phyloP scores from a whole-genome alignment of 345 rosid species.

The Corymbia maculata region DNA sequence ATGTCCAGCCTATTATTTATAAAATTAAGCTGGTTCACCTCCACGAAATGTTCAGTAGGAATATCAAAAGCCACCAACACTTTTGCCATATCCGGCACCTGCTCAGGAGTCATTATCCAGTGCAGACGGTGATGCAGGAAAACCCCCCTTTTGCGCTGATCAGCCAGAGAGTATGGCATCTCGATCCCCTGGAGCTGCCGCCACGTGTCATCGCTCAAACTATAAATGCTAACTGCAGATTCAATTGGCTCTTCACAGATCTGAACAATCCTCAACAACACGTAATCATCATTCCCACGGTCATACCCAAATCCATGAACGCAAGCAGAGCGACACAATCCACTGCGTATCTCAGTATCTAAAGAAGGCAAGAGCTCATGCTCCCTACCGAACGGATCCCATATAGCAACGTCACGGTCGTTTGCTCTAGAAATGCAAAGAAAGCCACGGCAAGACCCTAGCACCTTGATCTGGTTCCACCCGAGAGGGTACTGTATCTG shows the following conservation, averaged over 20 bases:
- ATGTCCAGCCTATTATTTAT: neutral
- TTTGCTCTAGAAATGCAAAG: conserved; percentile 16
- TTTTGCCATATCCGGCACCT: neutral
- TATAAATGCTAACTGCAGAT: conserved; percentile 17
- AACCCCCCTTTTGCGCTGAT: conserved; percentile 17
- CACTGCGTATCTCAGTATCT: neutral
- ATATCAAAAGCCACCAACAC: conserved; percentile 13
- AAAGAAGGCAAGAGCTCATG: conserved; percentile 3
- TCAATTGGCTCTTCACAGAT: neutral
- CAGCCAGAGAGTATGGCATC: conserved; percentile 2
- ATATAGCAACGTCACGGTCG: neutral
- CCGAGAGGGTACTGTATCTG: conserved; percentile 10
- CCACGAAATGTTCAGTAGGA: neutral
- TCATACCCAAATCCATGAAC: conserved; percentile 35
- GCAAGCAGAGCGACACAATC: conserved; percentile 3
- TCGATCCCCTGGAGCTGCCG: neutral
- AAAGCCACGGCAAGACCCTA: conserved; percentile 30
- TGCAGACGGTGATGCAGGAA: conserved; percentile 16
- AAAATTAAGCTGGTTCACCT: conserved; percentile 3
- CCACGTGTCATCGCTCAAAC: conserved; percentile 22
- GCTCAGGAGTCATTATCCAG: conserved; percentile 16
- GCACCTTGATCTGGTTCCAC: conserved; percentile 9
- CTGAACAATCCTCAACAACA: conserved; percentile 19
- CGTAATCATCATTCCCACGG: conserved; percentile 12
- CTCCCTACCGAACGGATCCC: conserved; percentile 17